Evolutionary conservation across 805 yeast species (phyloP).

Genomic region (Hanseniaspora singularis): DNA sequence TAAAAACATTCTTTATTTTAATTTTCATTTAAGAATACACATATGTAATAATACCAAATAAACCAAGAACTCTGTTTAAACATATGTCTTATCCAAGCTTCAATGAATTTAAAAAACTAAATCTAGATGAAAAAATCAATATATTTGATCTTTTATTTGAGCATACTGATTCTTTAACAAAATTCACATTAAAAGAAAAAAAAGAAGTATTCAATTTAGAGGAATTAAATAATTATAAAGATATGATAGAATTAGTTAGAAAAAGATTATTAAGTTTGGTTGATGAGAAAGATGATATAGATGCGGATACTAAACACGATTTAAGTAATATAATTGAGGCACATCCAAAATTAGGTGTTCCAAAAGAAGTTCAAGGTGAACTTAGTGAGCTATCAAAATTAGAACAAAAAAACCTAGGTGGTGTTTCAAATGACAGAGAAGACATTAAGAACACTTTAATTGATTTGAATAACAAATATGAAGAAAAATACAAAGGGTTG

Average conservation of each 20-base stretch:
- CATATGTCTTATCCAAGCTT: conserved; percentile 7
- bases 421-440: conserved; percentile 30
- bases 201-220: conserved; percentile 15
- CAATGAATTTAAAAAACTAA: conserved; percentile 8
- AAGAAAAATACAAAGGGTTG: conserved; percentile 52
- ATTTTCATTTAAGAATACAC: too few relatives aligned
- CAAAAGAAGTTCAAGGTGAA: conserved; percentile 18
- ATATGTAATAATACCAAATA: too few relatives aligned
- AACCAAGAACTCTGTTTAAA: too few relatives aligned
- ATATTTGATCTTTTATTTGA: conserved; percentile 21
- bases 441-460: conserved; percentile 39
- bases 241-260: conserved; percentile 39
- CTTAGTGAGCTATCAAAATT: conserved; percentile 53
- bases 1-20: too few relatives aligned
- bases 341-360: conserved; percentile 78
- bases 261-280: conserved; percentile 29
- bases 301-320: conserved; percentile 17
- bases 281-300: conserved; percentile 20
- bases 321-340: conserved; percentile 62
- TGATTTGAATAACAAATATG: conserved; percentile 50
- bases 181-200: conserved; percentile 17
- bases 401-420: conserved; percentile 59
- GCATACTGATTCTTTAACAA: conserved; percentile 20
- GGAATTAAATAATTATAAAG: conserved; percentile 23
- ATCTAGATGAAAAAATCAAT: conserved; percentile 15